Percentiles rank a stretch among this genome's conserved stretches.
Conservation (phyloP, 2,329 filamentous ascomycete genomes). For the Colletotrichum tamarilloi region DNA sequence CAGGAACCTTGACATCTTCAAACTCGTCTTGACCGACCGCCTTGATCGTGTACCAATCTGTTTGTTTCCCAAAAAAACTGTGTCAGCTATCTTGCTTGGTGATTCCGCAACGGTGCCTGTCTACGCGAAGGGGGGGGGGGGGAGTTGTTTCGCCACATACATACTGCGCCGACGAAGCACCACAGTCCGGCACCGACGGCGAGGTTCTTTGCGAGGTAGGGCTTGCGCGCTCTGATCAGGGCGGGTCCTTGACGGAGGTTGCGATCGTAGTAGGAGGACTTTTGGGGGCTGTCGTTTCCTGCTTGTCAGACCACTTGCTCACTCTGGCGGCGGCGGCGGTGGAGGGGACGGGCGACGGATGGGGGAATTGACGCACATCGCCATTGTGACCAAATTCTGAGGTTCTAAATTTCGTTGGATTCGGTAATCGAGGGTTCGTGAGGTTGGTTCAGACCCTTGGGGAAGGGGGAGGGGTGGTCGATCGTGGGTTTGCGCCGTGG, state of each 20-base stretch:
- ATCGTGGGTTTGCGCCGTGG: constrained; percentile 16
- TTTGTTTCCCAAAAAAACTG: not conserved
- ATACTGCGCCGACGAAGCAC: constrained; percentile 83
- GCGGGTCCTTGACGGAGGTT: constrained; percentile 87
- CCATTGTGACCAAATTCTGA: constrained; percentile 7
- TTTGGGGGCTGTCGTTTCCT: constrained; percentile 51
- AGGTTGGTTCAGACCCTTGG: not conserved
- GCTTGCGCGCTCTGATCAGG: constrained; percentile 89
- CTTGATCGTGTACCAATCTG: constrained; percentile 74
- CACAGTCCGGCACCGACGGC: constrained; percentile 82
- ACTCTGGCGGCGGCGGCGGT: not conserved
- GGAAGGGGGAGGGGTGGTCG: not conserved
- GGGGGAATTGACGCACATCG: constrained; percentile 10
- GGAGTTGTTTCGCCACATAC: constrained; percentile 67
- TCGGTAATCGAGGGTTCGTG: not conserved
- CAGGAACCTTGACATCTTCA: constrained; percentile 92
- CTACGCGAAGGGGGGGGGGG: not conserved
- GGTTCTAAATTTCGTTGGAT: not conserved
- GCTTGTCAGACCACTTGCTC: constrained; percentile 32
- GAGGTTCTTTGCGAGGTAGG: constrained; percentile 91
- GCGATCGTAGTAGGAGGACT: constrained; percentile 88
- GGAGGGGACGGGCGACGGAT: not conserved
- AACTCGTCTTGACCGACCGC: constrained; percentile 97
- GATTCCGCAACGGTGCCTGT: too few relatives aligned
- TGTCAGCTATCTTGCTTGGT: constrained; percentile 1